Base-by-base conservation (phyloP, 371 early-diverging fungal species). In the Apophysomyces trapeziformis region DNA sequence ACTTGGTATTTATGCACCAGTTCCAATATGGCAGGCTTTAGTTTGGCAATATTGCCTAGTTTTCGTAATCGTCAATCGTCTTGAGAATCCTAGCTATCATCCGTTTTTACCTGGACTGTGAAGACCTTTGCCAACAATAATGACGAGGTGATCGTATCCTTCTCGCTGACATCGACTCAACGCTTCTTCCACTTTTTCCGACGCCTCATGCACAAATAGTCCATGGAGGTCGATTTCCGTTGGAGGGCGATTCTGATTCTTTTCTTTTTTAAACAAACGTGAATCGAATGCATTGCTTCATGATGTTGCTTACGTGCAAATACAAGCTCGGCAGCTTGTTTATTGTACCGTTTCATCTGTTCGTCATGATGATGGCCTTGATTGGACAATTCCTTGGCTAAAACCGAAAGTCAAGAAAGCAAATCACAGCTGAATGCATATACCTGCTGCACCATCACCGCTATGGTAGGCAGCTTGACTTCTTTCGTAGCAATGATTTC, bases 71-170 rank as follows among this genome's bases (percentile, higher is more conserved):
- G 8, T 41, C 13, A 41, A 26, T 26, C 32, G 32, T 26, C 41
- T 13, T 2, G 13, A 41, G 41, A 41, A 11, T 13, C 41, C 13
- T 1, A 41, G 13, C 5, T 0, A 0, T 11, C 41, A 8, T 5
- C 41, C 41, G 3, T 41, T 41, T 50, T 60, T 69, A 79, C 76
- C 75, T 63, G 84, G 67, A 61, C 87, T 87, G 59, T 87, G 87
- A 38, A 85, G 80, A 1, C 89, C 89, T 57, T 76, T 77, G 21
- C 89, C 89, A 1, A 89, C 89, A 70, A 89, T 89, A 41, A 89
- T 89, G 8, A 76, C 68, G 50, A 89, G 65, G 65, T 82, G 64
- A 11, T 76, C 65, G 36, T 74, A 68, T 5, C 75, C 74, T 41
- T 79, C 69, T 47, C 65, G 61, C 65, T 85, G 69, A 60, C 87